phyloP scores from a whole-genome alignment of 371 early-diverging fungal genomes.

The Syncephalastrum sp. region DNA sequence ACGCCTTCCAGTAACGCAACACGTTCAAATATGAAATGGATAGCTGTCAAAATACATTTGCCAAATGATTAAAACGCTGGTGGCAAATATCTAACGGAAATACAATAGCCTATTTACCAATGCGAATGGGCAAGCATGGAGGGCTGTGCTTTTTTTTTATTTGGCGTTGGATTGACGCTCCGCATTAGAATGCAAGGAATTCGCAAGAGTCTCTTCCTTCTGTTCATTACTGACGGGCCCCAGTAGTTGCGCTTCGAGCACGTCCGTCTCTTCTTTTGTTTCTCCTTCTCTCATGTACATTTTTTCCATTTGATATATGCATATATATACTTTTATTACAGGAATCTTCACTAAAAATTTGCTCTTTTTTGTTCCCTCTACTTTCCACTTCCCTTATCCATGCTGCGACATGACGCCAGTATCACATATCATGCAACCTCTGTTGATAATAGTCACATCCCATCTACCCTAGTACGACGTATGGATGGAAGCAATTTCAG shows the following conservation, averaged over 20 bases:
- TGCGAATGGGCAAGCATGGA: too few species aligned
- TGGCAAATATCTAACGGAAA: not conserved
- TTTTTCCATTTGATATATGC: constrained; percentile 1
- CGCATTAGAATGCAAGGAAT: constrained; percentile 5
- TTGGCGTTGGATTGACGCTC: constrained; percentile 1
- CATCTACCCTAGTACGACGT: constrained; percentile 3
- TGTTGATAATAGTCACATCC: constrained; percentile 3
- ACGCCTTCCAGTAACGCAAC: too few species aligned
- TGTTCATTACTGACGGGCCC: constrained; percentile 6
- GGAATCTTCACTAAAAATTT: not conserved
- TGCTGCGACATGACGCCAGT: not conserved
- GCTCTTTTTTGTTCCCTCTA: not conserved
- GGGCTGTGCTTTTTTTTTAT: constrained; percentile 5
- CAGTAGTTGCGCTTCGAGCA: constrained; percentile 4
- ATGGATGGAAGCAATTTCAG: constrained; percentile 13
- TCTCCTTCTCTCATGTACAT: constrained; percentile 1
- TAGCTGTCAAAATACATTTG: not conserved
- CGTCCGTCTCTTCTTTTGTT: constrained; percentile 15
- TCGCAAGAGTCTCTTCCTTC: constrained; percentile 13
- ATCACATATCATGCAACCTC: not conserved
- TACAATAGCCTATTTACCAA: not conserved
- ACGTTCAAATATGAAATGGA: not conserved
- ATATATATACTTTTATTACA: not conserved
- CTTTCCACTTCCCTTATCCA: not conserved
- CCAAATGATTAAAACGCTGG: not conserved